A percentile compares a stretch with the other conserved stretches of the same genome.
phyloP scores from a whole-genome alignment of 352 stramenopile genomes.

The Pythium scleroteichum region DNA sequence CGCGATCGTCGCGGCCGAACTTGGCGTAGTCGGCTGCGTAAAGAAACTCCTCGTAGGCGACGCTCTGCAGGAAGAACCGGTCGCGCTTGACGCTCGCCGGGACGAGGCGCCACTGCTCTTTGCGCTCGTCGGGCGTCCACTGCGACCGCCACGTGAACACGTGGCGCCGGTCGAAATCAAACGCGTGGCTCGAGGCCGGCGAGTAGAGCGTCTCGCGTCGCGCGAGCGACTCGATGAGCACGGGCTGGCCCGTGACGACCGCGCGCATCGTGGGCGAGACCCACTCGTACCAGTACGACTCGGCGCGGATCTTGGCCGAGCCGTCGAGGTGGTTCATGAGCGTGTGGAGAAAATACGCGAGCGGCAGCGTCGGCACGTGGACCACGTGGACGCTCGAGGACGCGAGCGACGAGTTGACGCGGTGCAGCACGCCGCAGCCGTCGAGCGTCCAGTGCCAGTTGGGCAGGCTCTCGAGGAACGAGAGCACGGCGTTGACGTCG shows the following conservation, averaged over 20 bases:
- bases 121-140: slow-evolving; percentile 37
- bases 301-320: slow-evolving; percentile 29
- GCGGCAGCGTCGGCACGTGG: slow-evolving; percentile 56
- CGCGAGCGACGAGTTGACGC: slow-evolving; percentile 47
- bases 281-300: slow-evolving; percentile 30
- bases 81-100: slow-evolving; percentile 55
- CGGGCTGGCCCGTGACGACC: slow-evolving; percentile 34
- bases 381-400: slow-evolving; percentile 31
- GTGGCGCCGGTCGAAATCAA: slow-evolving; percentile 37
- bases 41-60: slow-evolving; percentile 57
- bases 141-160: slow-evolving; percentile 41
- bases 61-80: slow-evolving; percentile 67
- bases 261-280: slow-evolving; percentile 35
- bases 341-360: slow-evolving; percentile 72
- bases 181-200: slow-evolving; percentile 26
- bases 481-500: slow-evolving; percentile 63
- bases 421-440: slow-evolving; percentile 64
- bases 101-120: slow-evolving; percentile 61
- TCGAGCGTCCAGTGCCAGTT: slow-evolving; percentile 75
- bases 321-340: slow-evolving; percentile 66
- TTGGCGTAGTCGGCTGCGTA: slow-evolving; percentile 74
- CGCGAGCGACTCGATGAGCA: slow-evolving; percentile 27
- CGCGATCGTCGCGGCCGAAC: slow-evolving; percentile 51
- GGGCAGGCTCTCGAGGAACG: slow-evolving; percentile 65
- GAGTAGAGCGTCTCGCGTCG: slow-evolving; percentile 34